phyloP scores from a whole-genome alignment of 2,329 filamentous ascomycete species.

The Phaeoacremonium minimum region DNA sequence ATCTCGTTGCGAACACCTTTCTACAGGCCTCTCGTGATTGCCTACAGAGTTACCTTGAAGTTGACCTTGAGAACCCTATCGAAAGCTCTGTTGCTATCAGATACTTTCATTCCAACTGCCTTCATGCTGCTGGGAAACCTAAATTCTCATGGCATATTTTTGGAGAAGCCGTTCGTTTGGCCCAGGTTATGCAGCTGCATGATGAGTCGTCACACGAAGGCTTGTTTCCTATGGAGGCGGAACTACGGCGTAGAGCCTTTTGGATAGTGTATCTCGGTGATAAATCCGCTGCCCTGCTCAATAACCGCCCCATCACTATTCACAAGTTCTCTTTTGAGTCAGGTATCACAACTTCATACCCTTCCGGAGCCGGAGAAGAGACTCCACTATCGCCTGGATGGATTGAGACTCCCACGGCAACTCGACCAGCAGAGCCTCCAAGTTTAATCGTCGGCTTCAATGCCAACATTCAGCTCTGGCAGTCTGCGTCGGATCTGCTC shows the following conservation, averaged over 20 bases:
- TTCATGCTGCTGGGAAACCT: conserved; percentile 36
- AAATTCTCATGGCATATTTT: conserved; percentile 40
- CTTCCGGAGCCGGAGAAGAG: too few species aligned
- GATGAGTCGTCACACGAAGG: conserved; percentile 31
- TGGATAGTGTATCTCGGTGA: conserved; percentile 36
- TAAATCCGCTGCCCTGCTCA: conserved; percentile 32
- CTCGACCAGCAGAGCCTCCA: too few species aligned
- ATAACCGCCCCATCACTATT: conserved; percentile 36
- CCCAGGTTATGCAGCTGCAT: conserved; percentile 36
- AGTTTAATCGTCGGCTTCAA: conserved; percentile 35
- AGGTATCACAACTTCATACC: conserved; percentile 28
- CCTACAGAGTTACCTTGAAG: conserved; percentile 31
- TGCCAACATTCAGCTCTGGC: conserved; percentile 33
- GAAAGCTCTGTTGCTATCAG: conserved; percentile 37
- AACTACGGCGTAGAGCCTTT: conserved; percentile 27
- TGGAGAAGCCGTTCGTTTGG: conserved; percentile 35
- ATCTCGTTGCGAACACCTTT: conserved; percentile 29
- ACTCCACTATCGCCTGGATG: too few species aligned
- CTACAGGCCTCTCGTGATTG: conserved; percentile 32
- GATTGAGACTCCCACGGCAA: too few species aligned
- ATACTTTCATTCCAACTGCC: conserved; percentile 39
- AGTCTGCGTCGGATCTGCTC: conserved; percentile 31
- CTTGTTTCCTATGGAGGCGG: conserved; percentile 29
- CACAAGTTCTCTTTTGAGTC: conserved; percentile 35
- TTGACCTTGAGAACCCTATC: conserved; percentile 34